A percentile compares a stretch with the other conserved stretches of the same genome.
These are phyloP conservation scores for Asterochloris sp. DNA, from an alignment of 139 green algal genomes.

Conservation along the genomic window DNA sequence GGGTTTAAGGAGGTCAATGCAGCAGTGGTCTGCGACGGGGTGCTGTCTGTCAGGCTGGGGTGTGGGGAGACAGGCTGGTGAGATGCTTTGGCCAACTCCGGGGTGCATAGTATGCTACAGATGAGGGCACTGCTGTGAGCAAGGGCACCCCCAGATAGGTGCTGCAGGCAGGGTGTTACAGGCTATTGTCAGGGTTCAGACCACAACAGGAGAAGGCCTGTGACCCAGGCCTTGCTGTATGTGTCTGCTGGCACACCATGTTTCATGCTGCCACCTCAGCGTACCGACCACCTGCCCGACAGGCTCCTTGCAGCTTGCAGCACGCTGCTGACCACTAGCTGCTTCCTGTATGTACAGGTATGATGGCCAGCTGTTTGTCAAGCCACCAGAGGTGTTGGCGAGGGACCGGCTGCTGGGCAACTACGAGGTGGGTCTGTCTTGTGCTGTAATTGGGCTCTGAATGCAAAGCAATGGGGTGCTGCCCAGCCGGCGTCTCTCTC, in stretches of 20 bases:
- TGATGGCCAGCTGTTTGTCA: slow-evolving; percentile 77
- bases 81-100: too few relatives aligned
- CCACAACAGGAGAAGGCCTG: neutral
- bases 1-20: too few relatives aligned
- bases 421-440: slow-evolving; percentile 43
- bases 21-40: too few relatives aligned
- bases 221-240: neutral
- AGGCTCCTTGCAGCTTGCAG: too few relatives aligned
- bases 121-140: neutral
- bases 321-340: too few relatives aligned
- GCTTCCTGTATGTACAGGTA: slow-evolving; percentile 36
- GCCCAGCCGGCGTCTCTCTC: too few relatives aligned
- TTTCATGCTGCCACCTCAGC: neutral
- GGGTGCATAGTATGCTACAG: too few relatives aligned
- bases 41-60: too few relatives aligned
- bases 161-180: too few relatives aligned
- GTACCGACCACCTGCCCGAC: too few relatives aligned
- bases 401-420: slow-evolving; percentile 76
- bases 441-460: neutral
- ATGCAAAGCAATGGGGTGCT: neutral
- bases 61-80: too few relatives aligned
- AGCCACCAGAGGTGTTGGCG: slow-evolving; percentile 78
- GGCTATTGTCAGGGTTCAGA: neutral
- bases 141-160: neutral
- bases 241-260: neutral